Evolutionary conservation across 495 filamentous ascomycete genomes (phyloP).

Genomic region (Hypomontagnella monticulosa): DNA sequence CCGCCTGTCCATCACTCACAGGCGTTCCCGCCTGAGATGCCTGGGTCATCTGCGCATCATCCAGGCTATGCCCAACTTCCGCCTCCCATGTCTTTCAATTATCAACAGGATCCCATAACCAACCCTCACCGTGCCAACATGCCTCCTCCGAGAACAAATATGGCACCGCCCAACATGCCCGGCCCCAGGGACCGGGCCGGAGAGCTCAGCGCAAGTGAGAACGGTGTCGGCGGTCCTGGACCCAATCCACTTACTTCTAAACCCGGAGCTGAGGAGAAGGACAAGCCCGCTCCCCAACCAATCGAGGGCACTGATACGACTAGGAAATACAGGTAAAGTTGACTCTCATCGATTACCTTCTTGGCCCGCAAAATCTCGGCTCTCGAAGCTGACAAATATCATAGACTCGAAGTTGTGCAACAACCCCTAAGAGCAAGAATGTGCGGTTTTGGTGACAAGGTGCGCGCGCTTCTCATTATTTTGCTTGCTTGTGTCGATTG

Average conservation of each 20-base stretch:
- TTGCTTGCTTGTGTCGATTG: constrained; percentile 5
- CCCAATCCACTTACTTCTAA: constrained; percentile 36
- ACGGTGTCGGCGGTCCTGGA: constrained; percentile 34
- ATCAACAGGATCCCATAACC: constrained; percentile 45
- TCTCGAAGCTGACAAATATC: constrained; percentile 20
- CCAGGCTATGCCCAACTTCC: constrained; percentile 46
- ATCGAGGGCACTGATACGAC: constrained; percentile 44
- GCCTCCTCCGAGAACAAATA: constrained; percentile 46
- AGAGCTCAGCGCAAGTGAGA: constrained; percentile 33
- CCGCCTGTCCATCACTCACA: constrained; percentile 46
- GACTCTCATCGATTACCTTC: neutral
- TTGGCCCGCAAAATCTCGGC: neutral
- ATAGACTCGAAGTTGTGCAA: constrained; percentile 84
- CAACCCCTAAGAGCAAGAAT: constrained; percentile 95
- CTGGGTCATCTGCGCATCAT: constrained; percentile 44
- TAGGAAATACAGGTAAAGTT: constrained; percentile 46
- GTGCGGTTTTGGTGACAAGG: constrained; percentile 99
- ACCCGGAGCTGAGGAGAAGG: constrained; percentile 41
- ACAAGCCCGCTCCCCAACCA: constrained; percentile 42
- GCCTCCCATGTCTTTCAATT: constrained; percentile 45
- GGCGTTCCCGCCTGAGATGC: constrained; percentile 43
- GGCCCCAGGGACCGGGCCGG: constrained; percentile 38
- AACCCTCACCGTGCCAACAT: constrained; percentile 48
- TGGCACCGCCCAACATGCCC: constrained; percentile 47
- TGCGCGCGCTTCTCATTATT: constrained; percentile 52